Evolutionary conservation across 768 basidiomycete species (phyloP).

Genomic region (Collybiopsis luxurians): DNA sequence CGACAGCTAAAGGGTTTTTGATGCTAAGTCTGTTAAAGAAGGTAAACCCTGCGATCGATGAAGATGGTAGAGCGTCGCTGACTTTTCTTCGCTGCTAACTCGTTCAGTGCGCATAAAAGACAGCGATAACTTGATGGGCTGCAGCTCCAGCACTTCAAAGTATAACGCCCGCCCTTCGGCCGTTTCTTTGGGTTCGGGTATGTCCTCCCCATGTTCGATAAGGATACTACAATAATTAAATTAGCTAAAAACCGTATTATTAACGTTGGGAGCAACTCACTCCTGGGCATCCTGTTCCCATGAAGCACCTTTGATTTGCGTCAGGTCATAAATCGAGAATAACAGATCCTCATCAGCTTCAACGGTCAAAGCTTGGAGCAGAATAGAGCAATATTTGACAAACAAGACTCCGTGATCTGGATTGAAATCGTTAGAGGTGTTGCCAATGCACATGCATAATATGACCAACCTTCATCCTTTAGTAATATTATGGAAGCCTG

Average conservation of each 20-base stretch:
- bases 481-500: conserved; percentile 87
- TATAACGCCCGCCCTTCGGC: conserved; percentile 78
- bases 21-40: conserved; percentile 59
- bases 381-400: conserved; percentile 93
- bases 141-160: conserved; percentile 93
- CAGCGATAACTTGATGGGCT: conserved; percentile 87
- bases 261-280: conserved; percentile 39
- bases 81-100: conserved; percentile 93
- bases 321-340: conserved; percentile 88
- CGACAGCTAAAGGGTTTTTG: conserved; percentile 89
- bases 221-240: conserved; percentile 48
- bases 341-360: conserved; percentile 98
- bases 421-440: conserved; percentile 2
- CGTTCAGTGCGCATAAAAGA: conserved; percentile 98
- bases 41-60: conserved; percentile 6
- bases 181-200: conserved; percentile 69
- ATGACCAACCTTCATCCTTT: conserved; percentile 82
- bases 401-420: conserved; percentile 97
- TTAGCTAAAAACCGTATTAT: neutral
- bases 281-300: conserved; percentile 81
- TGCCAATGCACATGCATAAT: neutral
- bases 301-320: conserved; percentile 85
- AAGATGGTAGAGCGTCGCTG: conserved; percentile 20
- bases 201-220: conserved; percentile 64
- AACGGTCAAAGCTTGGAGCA: conserved; percentile 91